Conservation (phyloP, 345 rosid genomes). For the Aquilaria yunnanensis region DNA sequence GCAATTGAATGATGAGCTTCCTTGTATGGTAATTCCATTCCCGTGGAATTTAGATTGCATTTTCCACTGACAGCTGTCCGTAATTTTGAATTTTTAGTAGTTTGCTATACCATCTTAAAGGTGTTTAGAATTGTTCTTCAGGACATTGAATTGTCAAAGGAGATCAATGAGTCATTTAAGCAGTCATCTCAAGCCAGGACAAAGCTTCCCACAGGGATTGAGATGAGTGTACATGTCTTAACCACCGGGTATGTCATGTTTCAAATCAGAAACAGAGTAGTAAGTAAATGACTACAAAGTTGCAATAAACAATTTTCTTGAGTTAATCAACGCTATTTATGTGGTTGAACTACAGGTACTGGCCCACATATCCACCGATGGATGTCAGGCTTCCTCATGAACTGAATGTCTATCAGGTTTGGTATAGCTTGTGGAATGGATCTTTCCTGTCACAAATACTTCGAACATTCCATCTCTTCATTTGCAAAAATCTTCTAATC, state of each 20-base stretch:
- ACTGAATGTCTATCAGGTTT: constrained; percentile 93
- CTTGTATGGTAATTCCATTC: too few relatives aligned
- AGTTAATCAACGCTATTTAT: constrained; percentile 9
- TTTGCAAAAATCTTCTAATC: constrained; percentile 10
- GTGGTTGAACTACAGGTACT: constrained; percentile 57
- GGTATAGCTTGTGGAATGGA: constrained; percentile 16
- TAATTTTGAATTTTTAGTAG: too few relatives aligned
- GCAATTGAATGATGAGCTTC: too few relatives aligned
- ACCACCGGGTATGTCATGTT: constrained; percentile 70
- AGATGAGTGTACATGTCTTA: constrained; percentile 96
- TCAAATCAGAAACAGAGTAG: neutral
- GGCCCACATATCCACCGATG: constrained; percentile 99
- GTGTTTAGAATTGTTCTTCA: constrained; percentile 24
- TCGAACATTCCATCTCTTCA: neutral
- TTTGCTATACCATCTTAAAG: constrained; percentile 3
- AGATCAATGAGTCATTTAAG: constrained; percentile 94
- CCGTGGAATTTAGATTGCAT: too few relatives aligned
- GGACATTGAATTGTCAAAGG: constrained; percentile 98
- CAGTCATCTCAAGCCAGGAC: constrained; percentile 97
- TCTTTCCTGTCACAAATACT: constrained; percentile 4
- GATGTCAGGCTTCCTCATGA: constrained; percentile 98
- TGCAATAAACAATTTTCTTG: neutral
- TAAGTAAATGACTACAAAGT: neutral
- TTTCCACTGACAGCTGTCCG: too few relatives aligned
- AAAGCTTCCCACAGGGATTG: constrained; percentile 93